Base-by-base conservation (phyloP, 495 filamentous ascomycete species). In the Aspergillus diversus region DNA sequence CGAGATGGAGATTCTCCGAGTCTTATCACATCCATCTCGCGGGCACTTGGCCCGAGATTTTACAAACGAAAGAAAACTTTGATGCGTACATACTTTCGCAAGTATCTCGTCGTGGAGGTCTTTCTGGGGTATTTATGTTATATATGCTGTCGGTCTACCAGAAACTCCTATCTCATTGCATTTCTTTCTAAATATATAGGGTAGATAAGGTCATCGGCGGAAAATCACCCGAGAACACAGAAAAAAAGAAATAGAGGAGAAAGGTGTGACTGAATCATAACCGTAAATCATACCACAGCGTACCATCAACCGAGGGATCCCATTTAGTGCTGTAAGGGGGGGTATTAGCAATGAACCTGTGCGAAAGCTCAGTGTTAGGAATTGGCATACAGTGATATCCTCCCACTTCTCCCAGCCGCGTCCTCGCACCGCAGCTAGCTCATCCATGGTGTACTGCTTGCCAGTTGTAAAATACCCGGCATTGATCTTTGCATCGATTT, bases 401-500 rank as follows among this genome's bases (percentile, higher is more conserved):
- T 84, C 82, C 79, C 81, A 79, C 55, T 95, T 92, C 75, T 96
- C 92, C 95, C 95, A 99, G 62, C 91, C 90, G 64, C 95, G 87
- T 62, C 95, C 95, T 67, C 91, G 87, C 39, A 99, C 93, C 32
- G 90, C 84, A 35, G 85, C 80, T 54, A 99, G 82, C 70, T 97
- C 95, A 55, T 93, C 89, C 79, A 88, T 88, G 11, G 91, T 93
- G 84, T 93, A 90, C 68, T 90, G 84, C 73, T 95, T 92, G 37
- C 95, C 95, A 11, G 89, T 96, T n/a, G 95, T 97, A 77, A 92
- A 92, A 76, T 91, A 97, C 21, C 95, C 94, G 33, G 94, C 92
- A 65, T 95, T 93, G 73, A 99, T 97, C 82, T 97, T 99, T 34
- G 95, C 95, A 78, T 99, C 95, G 70, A 99, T 99, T 77, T 99